phyloP scores from a whole-genome alignment of 2,329 filamentous ascomycete species.

The Lasiodiplodia gonubiensis region DNA sequence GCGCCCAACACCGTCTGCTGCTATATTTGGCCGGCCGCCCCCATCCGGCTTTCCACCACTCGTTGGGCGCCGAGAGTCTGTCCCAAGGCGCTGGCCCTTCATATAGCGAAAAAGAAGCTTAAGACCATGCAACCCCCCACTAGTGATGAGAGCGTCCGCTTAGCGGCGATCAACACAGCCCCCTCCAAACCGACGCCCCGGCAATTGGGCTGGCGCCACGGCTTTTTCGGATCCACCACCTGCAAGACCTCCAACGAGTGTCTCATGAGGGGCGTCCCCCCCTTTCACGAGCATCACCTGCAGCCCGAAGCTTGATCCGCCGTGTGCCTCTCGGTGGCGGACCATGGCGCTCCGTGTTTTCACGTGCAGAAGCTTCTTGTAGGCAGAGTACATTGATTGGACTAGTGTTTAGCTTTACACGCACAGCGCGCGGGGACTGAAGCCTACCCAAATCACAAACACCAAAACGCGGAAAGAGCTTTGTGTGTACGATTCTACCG shows the following conservation, averaged over 20 bases:
- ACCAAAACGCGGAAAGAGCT: neutral
- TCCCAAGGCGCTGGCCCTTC: conserved; percentile 13
- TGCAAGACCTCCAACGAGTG: conserved; percentile 1
- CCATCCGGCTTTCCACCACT: neutral
- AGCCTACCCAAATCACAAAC: conserved; percentile 12
- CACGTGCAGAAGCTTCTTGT: neutral
- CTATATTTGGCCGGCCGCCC: conserved; percentile 3
- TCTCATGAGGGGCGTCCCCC: neutral
- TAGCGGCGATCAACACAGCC: conserved; percentile 13
- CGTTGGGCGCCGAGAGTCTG: neutral
- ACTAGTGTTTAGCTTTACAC: conserved; percentile 24
- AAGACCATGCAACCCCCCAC: neutral
- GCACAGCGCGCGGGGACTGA: conserved; percentile 15
- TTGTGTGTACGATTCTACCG: conserved; percentile 18
- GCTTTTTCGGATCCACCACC: conserved; percentile 9
- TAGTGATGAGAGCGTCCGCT: neutral
- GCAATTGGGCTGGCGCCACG: conserved; percentile 11
- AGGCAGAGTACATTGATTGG: conserved; percentile 22
- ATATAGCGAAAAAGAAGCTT: conserved; percentile 19
- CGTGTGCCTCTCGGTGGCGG: neutral
- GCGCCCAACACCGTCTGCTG: neutral
- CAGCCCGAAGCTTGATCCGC: conserved; percentile 6
- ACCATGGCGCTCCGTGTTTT: neutral
- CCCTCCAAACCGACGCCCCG: neutral
- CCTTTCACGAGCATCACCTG: neutral